Conservation (phyloP, 2,329 filamentous ascomycete genomes). For the Rachicladosporium sp. region DNA sequence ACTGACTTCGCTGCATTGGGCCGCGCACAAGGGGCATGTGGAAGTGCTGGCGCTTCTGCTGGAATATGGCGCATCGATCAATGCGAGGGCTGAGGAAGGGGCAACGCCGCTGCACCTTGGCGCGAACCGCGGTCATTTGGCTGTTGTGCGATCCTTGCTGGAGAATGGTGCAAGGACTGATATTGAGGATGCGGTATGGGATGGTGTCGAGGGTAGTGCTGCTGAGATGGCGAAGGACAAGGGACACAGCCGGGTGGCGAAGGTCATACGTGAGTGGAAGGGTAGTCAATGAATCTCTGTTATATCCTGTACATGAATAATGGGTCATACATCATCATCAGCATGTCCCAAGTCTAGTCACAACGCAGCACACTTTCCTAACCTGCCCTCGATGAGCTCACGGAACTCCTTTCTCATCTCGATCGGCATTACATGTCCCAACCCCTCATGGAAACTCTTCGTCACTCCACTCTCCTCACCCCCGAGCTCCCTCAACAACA, state of each 20-base stretch:
- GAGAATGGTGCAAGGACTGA: conserved; percentile 10
- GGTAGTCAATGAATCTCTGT: no score
- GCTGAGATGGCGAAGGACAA: conserved; percentile 17
- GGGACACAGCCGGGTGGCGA: conserved; percentile 11
- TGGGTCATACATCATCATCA: no score
- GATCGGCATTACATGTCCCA: conserved; percentile 63
- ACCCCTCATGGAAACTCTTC: conserved; percentile 52
- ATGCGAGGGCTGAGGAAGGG: conserved; percentile 11
- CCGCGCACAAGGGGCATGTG: conserved; percentile 17
- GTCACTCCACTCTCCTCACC: conserved; percentile 39
- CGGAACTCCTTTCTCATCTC: conserved; percentile 63
- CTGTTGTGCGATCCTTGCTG: conserved; percentile 11
- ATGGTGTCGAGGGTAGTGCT: conserved; percentile 15
- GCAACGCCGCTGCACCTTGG: conserved; percentile 17
- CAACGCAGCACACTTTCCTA: conserved; percentile 27
- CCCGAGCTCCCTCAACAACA: conserved; percentile 56
- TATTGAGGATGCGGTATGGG: conserved; percentile 11
- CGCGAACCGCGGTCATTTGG: conserved; percentile 15
- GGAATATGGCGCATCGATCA: conserved; percentile 10
- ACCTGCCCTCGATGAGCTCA: conserved; percentile 46
- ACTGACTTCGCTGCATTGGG: conserved; percentile 18
- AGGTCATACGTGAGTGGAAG: conserved; percentile 3
- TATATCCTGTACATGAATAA: no score
- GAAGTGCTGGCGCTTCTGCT: conserved; percentile 15
- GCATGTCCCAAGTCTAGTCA: no score